Base-by-base conservation (phyloP, 768 basidiomycete species). In the Dentipellis fragilis region DNA sequence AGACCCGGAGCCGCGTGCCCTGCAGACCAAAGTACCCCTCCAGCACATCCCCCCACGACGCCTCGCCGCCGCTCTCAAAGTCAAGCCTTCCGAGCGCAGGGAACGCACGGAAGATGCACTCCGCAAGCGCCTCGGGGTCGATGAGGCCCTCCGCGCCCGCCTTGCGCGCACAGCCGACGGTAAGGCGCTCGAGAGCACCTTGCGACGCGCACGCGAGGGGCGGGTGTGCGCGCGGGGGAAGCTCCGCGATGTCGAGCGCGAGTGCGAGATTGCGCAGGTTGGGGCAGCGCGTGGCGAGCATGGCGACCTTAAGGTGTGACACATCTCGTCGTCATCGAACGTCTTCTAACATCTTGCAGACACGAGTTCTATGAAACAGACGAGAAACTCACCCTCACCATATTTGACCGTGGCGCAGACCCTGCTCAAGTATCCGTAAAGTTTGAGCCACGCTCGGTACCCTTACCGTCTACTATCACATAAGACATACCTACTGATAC, bases 341-440 rank as follows among this genome's bases (percentile, higher is more conserved):
- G 36, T 54, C 45, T 45, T 45, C 42, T 45, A 36, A 16, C 45
- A 47, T 49, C 36, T 56, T 55, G 7, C 29, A 48, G 35, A 68
- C 83, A 92, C 72, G 89, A 90, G 68, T 93, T 87, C 68, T 93
- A 92, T 69, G 90, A 93, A 70, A 87, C 84, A 11, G 89, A 92
- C 62, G 87, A 91, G 57, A 75, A 66, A 59, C 66, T 91, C 54
- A 86, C 74, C 17, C 66, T 93, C 63, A 84, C 87, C 54, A 74
- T 93, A 64, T 92, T 91, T 64, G 85, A 93, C 71, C 80, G 81
- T 61, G 81, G 81, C 61, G 89, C 81, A 40, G 82, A 90, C 67
- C 79, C 85, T 12, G 75, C 71, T 22, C 68, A 79, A 61, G 80
- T 90, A 51, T 73, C 73, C 14, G 69, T 93, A 62, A 66, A 73